phyloP scores from a whole-genome alignment of 345 rosid species.

The Salix dunnii region DNA sequence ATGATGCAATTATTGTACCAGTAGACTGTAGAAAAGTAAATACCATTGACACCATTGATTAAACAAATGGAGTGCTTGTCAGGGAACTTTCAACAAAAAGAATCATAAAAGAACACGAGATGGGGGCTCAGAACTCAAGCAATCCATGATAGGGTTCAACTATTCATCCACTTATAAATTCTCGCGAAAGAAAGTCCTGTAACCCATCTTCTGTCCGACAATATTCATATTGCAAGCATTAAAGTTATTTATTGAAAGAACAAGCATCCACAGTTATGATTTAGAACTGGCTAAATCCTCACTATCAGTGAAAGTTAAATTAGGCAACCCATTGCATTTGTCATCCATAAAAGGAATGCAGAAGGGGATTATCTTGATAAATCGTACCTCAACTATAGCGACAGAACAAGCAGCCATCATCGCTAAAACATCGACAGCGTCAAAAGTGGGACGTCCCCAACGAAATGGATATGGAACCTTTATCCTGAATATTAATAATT shows the following conservation, averaged over 20 bases:
- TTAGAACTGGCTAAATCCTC: background rate
- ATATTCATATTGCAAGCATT: background rate
- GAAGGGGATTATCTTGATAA: background rate
- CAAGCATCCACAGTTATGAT: background rate
- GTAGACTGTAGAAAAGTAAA: conserved; percentile 17
- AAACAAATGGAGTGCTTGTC: background rate
- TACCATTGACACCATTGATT: background rate
- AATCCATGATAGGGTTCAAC: background rate
- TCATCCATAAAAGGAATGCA: background rate
- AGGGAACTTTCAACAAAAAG: conserved; percentile 3
- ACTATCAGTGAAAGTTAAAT: background rate
- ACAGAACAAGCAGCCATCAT: conserved; percentile 76
- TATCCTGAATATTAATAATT: conserved; percentile 45
- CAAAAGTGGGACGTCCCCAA: conserved; percentile 73
- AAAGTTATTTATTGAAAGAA: background rate
- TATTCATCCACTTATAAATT: background rate
- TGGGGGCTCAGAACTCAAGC: background rate
- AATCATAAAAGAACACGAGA: background rate
- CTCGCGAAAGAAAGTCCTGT: background rate
- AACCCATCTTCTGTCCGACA: background rate
- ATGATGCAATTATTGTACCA: conserved; percentile 27
- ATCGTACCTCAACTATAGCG: conserved; percentile 64
- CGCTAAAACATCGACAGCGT: conserved; percentile 58
- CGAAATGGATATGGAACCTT: conserved; percentile 80
- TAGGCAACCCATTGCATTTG: background rate